Evolutionary conservation across 169 alveolate genomes (phyloP), one percentile per base, ranked within the genome.

Genomic region (Sarcocystis neurona): DNA sequence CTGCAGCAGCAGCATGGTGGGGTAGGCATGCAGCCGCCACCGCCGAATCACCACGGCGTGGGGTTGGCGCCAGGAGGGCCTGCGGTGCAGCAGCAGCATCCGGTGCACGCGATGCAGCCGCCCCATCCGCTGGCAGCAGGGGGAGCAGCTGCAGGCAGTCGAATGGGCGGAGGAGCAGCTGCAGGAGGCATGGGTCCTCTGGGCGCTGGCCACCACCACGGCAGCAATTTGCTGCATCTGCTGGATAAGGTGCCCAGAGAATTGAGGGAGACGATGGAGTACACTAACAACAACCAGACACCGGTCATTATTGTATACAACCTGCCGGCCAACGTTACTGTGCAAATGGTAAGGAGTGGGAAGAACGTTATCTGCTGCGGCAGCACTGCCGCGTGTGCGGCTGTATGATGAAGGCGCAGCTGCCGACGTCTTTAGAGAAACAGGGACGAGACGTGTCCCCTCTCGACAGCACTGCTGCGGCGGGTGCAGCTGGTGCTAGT

Each of bases 291-390:
- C 32, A 74, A 90, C n/a, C 92, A 93, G 77, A 93, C 95, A 10
- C 95, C 95, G 4, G 95, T 93, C 66, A 50, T 93, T 48, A 93
- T 93, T 34, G 89, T 90, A 56, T 92, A 93, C 89, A 93, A 93
- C 90, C 79, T 93, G 15, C 95, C 95, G 8, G 92, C 90, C 30
- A 90, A 87, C 18, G 84, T 91, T 72, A 93, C 86, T 46, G 94
- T 93, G 46, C 90, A 89, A n/a, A 93, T 88, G 92, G 95, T 93
- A 32, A 18, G 86, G 0, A n/a, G n/a, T n/a, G n/a, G n/a, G n/a
- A n/a, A n/a, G n/a, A n/a, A n/a, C n/a, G n/a, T n/a, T n/a, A n/a
- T n/a, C n/a, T n/a, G n/a, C n/a, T n/a, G n/a, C n/a, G n/a, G n/a
- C n/a, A n/a, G n/a, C n/a, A n/a, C n/a, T n/a, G n/a, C n/a, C n/a